Conservation (phyloP, 177 flowering plant genomes). For the Vitis hybrid region DNA sequence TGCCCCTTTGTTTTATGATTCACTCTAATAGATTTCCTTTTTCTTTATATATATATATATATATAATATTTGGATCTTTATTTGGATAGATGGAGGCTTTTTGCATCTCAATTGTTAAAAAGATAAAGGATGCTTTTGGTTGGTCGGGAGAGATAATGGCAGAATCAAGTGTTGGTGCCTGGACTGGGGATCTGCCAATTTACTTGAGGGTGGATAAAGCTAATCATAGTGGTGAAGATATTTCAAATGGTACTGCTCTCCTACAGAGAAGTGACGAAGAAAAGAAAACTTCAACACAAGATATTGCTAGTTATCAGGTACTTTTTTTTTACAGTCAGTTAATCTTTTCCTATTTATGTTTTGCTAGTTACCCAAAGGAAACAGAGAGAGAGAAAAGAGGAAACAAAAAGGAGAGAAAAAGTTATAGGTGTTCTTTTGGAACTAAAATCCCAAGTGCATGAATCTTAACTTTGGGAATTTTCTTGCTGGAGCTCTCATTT, state of each 20-base stretch:
- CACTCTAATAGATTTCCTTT: too few species aligned
- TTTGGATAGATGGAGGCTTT: constrained; percentile 49
- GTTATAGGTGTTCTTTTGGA: too few species aligned
- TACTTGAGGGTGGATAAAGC: constrained; percentile 38
- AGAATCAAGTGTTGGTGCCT: constrained; percentile 51
- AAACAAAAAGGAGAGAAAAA: too few species aligned
- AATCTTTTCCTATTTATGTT: neutral
- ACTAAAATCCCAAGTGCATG: too few species aligned
- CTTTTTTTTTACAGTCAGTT: neutral
- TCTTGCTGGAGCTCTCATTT: too few species aligned
- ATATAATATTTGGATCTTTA: too few species aligned
- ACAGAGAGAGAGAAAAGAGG: too few species aligned
- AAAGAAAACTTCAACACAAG: constrained; percentile 39
- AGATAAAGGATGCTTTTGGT: constrained; percentile 57
- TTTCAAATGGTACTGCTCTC: constrained; percentile 14
- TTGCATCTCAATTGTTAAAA: constrained; percentile 49
- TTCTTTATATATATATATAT: too few species aligned
- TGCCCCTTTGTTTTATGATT: too few species aligned
- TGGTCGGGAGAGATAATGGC: constrained; percentile 59
- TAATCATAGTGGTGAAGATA: constrained; percentile 24
- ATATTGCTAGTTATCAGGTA: constrained; percentile 90
- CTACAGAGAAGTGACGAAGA: constrained; percentile 30
- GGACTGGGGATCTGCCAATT: constrained; percentile 70
- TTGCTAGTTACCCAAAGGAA: neutral
- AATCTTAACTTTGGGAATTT: too few species aligned